Conservation (phyloP, 2,329 filamentous ascomycete genomes). For the Neoarthrinium moseri region DNA sequence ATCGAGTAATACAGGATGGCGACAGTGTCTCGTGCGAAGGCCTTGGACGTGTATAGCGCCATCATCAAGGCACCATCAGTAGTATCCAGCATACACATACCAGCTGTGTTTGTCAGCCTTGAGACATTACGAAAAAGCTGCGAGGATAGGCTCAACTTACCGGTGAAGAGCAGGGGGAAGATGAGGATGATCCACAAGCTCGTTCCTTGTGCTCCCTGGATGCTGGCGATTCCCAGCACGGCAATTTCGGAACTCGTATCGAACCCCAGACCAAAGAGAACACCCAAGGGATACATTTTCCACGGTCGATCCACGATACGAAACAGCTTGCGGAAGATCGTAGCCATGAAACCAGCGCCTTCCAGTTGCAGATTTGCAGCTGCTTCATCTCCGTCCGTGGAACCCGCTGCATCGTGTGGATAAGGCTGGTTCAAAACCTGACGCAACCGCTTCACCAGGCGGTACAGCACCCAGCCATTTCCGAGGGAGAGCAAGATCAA, state of each 20-base stretch:
- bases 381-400: constrained; percentile 24
- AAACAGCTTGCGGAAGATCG: constrained; percentile 73
- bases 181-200: constrained; percentile 93
- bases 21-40: constrained; percentile 77
- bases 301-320: constrained; percentile 72
- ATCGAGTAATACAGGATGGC: constrained; percentile 94
- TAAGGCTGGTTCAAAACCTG: constrained; percentile 50
- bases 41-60: constrained; percentile 80
- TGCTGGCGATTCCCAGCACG: constrained; percentile 82
- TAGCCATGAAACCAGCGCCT: constrained; percentile 73
- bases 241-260: constrained; percentile 95
- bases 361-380: constrained; percentile 65
- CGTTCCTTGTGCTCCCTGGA: constrained; percentile 83
- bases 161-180: constrained; percentile 86
- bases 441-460: constrained; percentile 68
- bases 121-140: background rate
- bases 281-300: constrained; percentile 94
- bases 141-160: constrained; percentile 38
- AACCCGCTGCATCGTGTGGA: constrained; percentile 26
- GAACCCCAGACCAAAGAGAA: constrained; percentile 90
- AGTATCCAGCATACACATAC: constrained; percentile 94
- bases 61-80: constrained; percentile 94
- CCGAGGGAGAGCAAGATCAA: constrained; percentile 78
- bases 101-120: constrained; percentile 49
- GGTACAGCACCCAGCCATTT: constrained; percentile 83